phyloP scores from a whole-genome alignment of 2,329 filamentous ascomycete genomes.

The Plectosphaerella sp. region DNA sequence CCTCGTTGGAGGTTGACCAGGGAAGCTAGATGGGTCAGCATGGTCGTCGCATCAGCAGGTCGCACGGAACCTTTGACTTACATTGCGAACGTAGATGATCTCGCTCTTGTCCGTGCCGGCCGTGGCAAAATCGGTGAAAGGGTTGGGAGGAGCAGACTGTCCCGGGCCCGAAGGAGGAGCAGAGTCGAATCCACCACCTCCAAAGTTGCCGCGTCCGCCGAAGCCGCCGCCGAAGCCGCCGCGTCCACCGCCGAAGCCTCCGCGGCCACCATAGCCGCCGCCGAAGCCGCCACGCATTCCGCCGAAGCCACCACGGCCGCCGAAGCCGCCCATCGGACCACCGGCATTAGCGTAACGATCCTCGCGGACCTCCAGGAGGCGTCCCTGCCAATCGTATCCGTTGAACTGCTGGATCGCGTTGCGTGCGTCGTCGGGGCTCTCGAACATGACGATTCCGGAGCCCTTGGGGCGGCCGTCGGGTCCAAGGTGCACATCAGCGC shows the following conservation, averaged over 20 bases:
- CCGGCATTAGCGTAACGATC: conserved; percentile 78
- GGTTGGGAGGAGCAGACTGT: conserved; percentile 63
- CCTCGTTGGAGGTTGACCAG: conserved; percentile 98
- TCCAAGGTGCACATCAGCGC: conserved; percentile 90
- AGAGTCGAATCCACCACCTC: conserved; percentile 44
- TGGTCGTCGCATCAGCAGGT: neutral
- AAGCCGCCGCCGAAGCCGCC: conserved; percentile 38
- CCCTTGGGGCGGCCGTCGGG: conserved; percentile 93
- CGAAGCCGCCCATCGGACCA: conserved; percentile 49
- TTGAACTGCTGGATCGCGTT: conserved; percentile 98
- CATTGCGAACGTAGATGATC: conserved; percentile 93
- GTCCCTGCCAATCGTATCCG: conserved; percentile 97
- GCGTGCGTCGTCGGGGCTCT: conserved; percentile 88
- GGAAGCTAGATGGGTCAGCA: conserved; percentile 61
- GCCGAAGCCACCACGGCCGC: conserved; percentile 54
- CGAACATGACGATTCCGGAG: conserved; percentile 94
- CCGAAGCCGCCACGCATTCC: conserved; percentile 56
- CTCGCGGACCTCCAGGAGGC: conserved; percentile 88
- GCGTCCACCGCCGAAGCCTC: conserved; percentile 39
- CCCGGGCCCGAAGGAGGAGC: conserved; percentile 33
- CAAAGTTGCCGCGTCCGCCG: conserved; percentile 39
- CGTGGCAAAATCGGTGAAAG: conserved; percentile 90
- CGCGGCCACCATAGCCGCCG: conserved; percentile 45
- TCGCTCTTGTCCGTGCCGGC: conserved; percentile 79
- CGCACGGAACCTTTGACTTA: conserved; percentile 47